Evolutionary conservation across 768 basidiomycete genomes (phyloP), one percentile per base, ranked within the genome.

Genomic region (Panus rudis): DNA sequence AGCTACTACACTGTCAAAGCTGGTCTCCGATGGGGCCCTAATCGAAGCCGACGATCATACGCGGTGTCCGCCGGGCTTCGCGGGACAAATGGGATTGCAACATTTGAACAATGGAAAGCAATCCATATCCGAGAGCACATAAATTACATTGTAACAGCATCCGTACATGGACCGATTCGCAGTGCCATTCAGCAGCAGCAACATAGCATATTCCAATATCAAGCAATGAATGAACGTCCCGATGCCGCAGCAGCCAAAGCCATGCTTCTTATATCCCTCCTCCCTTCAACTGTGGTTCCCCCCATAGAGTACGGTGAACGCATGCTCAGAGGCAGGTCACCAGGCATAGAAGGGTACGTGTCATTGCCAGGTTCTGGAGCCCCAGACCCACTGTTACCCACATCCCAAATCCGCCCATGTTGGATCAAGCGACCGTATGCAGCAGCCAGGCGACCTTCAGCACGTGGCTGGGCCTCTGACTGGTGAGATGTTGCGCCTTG

Each of bases 381-480:
- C n/a, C n/a, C n/a, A n/a, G n/a, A 17, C 10, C 21, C 40, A 19
- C 70, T 64, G 83, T 64, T 79, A 77, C 37, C 23, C n/a, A 45
- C 43, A 39, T 55, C 52, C 54, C 54, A 58, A 31, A 55, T 53
- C 4, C 57, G 44, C 32, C 39, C 21, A 26, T 43, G 43, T 5
- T 43, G 35, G 30, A 28, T 28, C 22, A 39, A 27, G 27, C 45
- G 45, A 34, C 17, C n/a, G n/a, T 46, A 39, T n/a, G 5, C 11
- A 19, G 25, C 21, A 21, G 23, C 35, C 16, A 32, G 21, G 3
- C 12, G 37, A 20, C 6, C 26, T 7, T 35, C 26, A 24, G 45
- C 46, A 20, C 19, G 19, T 13, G 41, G 16, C 12, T 14, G 42
- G 32, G n/a, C n/a, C n/a, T n/a, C n/a, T n/a, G n/a, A n/a, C n/a